Conservation (phyloP, 208 protist genomes). For the Leishmania guyanensis region DNA sequence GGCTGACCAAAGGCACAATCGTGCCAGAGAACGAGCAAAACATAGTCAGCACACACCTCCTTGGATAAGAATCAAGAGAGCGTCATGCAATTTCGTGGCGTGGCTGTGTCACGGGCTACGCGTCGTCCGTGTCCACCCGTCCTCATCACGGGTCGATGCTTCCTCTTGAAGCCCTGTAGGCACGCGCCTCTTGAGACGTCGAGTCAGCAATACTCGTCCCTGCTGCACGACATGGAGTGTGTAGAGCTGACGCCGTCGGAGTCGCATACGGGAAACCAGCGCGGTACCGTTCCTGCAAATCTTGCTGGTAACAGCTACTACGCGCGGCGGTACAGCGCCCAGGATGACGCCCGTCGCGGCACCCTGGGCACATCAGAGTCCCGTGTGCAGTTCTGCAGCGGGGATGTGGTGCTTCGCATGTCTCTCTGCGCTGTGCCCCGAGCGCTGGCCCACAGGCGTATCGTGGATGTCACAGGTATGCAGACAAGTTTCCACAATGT, state of each 20-base stretch:
- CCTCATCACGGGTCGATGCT: constrained; percentile 32
- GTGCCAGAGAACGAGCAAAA: neutral
- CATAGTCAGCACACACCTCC: neutral
- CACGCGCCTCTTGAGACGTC: neutral
- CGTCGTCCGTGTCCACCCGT: constrained; percentile 20
- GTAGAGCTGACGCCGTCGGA: constrained; percentile 24
- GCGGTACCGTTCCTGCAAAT: constrained; percentile 33
- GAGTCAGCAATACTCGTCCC: neutral
- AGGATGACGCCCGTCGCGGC: neutral
- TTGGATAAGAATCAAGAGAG: neutral
- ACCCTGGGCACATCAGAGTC: neutral
- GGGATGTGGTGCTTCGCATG: constrained; percentile 49
- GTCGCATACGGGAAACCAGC: neutral
- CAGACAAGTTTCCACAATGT: constrained; percentile 66
- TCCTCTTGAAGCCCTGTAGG: constrained; percentile 17
- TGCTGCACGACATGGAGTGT: constrained; percentile 14
- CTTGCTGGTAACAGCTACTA: constrained; percentile 81
- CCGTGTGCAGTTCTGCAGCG: constrained; percentile 13
- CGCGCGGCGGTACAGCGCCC: constrained; percentile 47
- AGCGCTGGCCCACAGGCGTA: constrained; percentile 39
- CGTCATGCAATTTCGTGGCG: neutral
- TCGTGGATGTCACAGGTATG: constrained; percentile 79
- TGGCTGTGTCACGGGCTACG: neutral
- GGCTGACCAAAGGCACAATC: neutral
- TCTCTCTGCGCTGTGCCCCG: constrained; percentile 37